These are phyloP conservation scores for Coix lacrymajobi DNA, from an alignment of 176 grass and related monocot genomes.

Conservation along the genomic window DNA sequence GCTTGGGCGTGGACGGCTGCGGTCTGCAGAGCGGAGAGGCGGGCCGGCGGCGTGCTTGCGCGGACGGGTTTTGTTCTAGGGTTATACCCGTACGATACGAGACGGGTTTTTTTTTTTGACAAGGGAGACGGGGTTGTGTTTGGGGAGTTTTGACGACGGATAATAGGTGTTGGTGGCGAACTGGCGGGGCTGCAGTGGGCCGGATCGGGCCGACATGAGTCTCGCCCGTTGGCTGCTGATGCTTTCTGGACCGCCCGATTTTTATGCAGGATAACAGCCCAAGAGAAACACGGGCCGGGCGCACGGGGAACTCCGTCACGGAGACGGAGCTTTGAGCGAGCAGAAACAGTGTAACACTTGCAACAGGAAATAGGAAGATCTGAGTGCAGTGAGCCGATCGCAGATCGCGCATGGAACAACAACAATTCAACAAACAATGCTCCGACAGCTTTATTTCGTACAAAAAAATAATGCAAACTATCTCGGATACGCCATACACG, in stretches of 20 bases:
- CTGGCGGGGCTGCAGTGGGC: neutral
- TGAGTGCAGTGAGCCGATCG: neutral
- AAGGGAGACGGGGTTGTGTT: neutral
- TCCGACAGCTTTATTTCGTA: neutral
- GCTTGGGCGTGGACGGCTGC: neutral
- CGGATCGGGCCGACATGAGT: neutral
- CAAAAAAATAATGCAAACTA: neutral
- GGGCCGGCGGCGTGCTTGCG: neutral
- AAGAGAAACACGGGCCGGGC: too few relatives aligned
- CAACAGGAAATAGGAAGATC: too few relatives aligned
- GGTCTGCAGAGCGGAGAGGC: neutral
- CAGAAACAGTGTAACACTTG: too few relatives aligned
- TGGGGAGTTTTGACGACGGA: neutral
- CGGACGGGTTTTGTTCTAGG: neutral
- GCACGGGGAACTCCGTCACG: too few relatives aligned
- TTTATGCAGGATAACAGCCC: too few relatives aligned
- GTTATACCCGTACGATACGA: too few relatives aligned
- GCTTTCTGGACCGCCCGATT: too few relatives aligned
- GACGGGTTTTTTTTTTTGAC: too few relatives aligned
- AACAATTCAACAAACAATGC: too few relatives aligned
- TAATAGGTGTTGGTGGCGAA: neutral
- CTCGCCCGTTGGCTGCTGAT: neutral
- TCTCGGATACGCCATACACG: neutral
- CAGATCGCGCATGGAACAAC: neutral
- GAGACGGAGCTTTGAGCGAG: too few relatives aligned